Percentiles rank a stretch among this genome's conserved stretches.
phyloP scores from a whole-genome alignment of 2,329 filamentous ascomycete genomes.

The Hymenoscyphus albidus region DNA sequence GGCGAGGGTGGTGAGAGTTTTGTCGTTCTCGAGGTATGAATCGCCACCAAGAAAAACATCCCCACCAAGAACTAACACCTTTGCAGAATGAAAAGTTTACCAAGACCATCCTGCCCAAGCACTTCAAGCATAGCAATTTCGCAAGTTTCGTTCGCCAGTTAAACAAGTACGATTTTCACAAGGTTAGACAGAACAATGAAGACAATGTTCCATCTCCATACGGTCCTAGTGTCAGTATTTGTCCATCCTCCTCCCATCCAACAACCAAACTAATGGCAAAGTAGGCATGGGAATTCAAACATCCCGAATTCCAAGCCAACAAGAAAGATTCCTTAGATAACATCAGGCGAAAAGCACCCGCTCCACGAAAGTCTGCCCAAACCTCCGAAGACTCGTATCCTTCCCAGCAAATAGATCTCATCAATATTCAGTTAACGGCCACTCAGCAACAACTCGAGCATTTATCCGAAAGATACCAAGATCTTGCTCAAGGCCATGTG shows the following conservation, averaged over 20 bases:
- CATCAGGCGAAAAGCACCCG: constrained; percentile 90
- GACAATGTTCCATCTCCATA: constrained; percentile 79
- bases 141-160: constrained; percentile 93
- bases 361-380: constrained; percentile 70
- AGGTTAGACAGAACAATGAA: constrained; percentile 87
- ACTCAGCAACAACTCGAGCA: constrained; percentile 90
- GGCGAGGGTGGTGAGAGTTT: constrained; percentile 93
- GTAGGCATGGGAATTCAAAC: constrained; percentile 93
- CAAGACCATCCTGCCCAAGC: constrained; percentile 91
- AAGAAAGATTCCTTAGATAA: constrained; percentile 97
- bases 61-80: constrained; percentile 21
- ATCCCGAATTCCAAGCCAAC: constrained; percentile 92
- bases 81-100: constrained; percentile 94
- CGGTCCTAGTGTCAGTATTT: constrained; percentile 63
- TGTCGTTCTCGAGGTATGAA: constrained; percentile 85
- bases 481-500: constrained; percentile 63
- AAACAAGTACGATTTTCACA: constrained; percentile 98
- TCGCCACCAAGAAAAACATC: neutral
- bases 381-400: constrained; percentile 68
- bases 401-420: constrained; percentile 81
- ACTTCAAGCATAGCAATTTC: constrained; percentile 99
- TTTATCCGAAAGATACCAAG: constrained; percentile 78
- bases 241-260: neutral
- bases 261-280: constrained; percentile 30
- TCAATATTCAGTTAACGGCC: constrained; percentile 83